Evolutionary conservation across 495 filamentous ascomycete genomes (phyloP), one percentile per base, ranked within the genome.

Genomic region (Aspergillus haitiensis): DNA sequence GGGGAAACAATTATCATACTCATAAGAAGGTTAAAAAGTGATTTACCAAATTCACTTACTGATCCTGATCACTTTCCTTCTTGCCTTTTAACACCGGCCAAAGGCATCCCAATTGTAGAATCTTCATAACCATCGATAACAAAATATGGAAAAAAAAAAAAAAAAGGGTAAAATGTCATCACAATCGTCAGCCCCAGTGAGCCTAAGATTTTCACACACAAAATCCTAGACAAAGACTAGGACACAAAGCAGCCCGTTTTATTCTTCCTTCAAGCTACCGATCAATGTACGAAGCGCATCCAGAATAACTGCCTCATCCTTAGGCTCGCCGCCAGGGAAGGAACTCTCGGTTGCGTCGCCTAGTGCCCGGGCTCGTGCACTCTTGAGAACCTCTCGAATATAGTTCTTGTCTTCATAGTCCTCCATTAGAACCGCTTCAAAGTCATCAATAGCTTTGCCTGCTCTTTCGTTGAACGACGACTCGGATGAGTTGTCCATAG

Each of bases 351-450:
- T 70, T 10, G 75, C 73, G 54, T 72, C 64, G 15, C 75, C 77
- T 18, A 80, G 53, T 7, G 72, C 75, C 11, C 75, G 77, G n/a
- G 77, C 77, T 13, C 77, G 75, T 9, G 77, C 75, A 61, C 77
- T 80, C 56, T 75, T 75, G n/a, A 80, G 75, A 21, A 80, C 77
- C 60, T 77, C 75, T 15, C 75, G 74, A 62, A 80, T 80, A 63
- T 80, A 80, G 64, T 80, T 76, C 66, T 78, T 80, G 56, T 80
- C 77, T 48, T 78, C 75, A 55, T 78, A 80, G 53, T 80, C 77
- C 48, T 80, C 75, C 72, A 78, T 74, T 12, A 80, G 69, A 18
- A 80, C 75, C 37, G 72, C 70, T 52, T 80, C 77, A 46, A 80
- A 80, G 60, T 78, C 75, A 58, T 80, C 77, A 52, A 80, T 77